Evolutionary conservation across 441 rosid genomes (phyloP).

Genomic region (Geranium incanum): DNA sequence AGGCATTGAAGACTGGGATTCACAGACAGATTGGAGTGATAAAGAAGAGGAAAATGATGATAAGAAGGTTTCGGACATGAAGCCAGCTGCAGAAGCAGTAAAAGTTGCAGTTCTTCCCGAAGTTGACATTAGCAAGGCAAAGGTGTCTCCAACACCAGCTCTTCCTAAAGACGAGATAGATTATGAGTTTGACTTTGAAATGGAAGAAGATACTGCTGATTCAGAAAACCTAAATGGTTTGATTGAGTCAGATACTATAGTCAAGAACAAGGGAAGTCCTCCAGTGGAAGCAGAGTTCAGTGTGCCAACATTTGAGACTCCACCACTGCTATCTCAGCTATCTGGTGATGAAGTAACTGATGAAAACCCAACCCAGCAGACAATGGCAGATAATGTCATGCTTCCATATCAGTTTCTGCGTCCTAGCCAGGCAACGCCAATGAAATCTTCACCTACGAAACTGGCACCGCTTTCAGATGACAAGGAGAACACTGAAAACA

Average conservation of each 20-base stretch:
- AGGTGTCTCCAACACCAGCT: too few relatives aligned
- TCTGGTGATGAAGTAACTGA: too few relatives aligned
- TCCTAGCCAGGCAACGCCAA: slow-evolving; percentile 25
- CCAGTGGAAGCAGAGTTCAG: not conserved
- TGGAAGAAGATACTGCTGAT: not conserved
- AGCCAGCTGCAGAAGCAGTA: too few relatives aligned
- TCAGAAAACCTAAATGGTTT: slow-evolving; percentile 2
- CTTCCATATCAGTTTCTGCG: slow-evolving; percentile 34
- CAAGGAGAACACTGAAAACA: slow-evolving; percentile 32
- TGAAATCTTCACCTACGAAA: slow-evolving; percentile 23
- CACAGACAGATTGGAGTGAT: not conserved
- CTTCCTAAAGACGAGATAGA: too few relatives aligned
- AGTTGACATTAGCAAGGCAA: too few relatives aligned
- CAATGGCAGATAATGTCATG: slow-evolving; percentile 29
- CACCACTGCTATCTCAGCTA: too few relatives aligned
- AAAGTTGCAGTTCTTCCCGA: too few relatives aligned
- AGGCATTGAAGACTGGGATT: too few relatives aligned
- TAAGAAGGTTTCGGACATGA: too few relatives aligned
- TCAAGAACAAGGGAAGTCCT: too few relatives aligned
- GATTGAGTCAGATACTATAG: slow-evolving; percentile 14
- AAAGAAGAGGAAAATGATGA: not conserved
- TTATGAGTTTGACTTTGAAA: not conserved
- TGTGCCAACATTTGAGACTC: too few relatives aligned
- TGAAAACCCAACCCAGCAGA: not conserved
- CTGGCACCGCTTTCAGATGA: slow-evolving; percentile 10